These are phyloP conservation scores for Barnettozyma californica DNA, from an alignment of 805 yeast species.

Conservation along the genomic window DNA sequence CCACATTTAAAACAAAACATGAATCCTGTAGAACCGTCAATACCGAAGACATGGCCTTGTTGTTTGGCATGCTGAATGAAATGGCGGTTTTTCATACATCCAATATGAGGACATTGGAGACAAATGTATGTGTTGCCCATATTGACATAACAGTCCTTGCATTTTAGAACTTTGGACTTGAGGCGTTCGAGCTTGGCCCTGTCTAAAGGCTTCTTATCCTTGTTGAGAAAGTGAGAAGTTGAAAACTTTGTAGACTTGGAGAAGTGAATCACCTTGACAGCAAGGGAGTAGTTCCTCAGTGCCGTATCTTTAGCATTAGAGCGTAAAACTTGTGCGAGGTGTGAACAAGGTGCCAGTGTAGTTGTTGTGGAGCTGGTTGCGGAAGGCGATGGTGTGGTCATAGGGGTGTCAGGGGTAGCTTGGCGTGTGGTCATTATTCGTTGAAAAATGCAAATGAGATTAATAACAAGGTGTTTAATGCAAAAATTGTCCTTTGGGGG, in stretches of 20 bases:
- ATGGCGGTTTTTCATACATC: slow-evolving; percentile 53
- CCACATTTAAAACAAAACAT: slow-evolving; percentile 78
- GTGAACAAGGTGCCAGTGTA: slow-evolving; percentile 1
- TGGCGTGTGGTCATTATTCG: neutral
- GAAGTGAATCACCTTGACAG: slow-evolving; percentile 20
- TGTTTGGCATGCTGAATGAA: slow-evolving; percentile 41
- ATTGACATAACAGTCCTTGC: slow-evolving; percentile 43
- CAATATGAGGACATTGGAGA: slow-evolving; percentile 72
- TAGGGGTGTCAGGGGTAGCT: neutral
- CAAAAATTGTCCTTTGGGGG: neutral
- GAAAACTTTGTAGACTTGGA: slow-evolving; percentile 5
- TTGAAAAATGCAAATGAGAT: neutral
- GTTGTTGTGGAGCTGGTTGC: neutral
- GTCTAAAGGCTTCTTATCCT: slow-evolving; percentile 25
- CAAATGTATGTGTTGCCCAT: slow-evolving; percentile 50
- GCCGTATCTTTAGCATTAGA: slow-evolving; percentile 25
- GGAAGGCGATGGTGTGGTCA: neutral
- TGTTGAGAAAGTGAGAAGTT: slow-evolving; percentile 10
- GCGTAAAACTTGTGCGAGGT: slow-evolving; percentile 21
- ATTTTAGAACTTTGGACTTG: slow-evolving; percentile 41
- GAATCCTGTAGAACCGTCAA: slow-evolving; percentile 63
- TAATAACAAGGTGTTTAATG: neutral
- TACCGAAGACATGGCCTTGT: slow-evolving; percentile 53
- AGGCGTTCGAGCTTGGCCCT: slow-evolving; percentile 34
- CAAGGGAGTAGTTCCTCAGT: slow-evolving; percentile 23